Conservation (phyloP, 805 yeast species). For the Candida yuanshanica region DNA sequence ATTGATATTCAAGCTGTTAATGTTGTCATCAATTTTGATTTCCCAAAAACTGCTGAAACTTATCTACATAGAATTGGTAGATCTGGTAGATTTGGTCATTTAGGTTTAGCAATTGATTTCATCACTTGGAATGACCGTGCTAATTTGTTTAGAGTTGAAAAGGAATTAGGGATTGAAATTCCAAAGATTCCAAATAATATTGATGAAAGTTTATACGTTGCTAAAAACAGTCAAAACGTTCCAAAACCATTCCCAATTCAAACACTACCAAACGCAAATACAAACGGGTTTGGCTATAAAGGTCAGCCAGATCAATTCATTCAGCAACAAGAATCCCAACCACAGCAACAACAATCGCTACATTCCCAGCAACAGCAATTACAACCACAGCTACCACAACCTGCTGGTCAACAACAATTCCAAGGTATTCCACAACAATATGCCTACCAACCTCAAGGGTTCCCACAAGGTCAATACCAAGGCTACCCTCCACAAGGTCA, state of each 20-base stretch:
- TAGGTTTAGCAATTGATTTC: constrained; percentile 94
- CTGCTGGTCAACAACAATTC: constrained; percentile 16
- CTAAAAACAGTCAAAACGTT: constrained; percentile 63
- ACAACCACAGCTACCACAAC: constrained; percentile 20
- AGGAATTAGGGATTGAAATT: constrained; percentile 95
- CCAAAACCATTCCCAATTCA: constrained; percentile 89
- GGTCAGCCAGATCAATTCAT: constrained; percentile 34
- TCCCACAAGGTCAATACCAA: constrained; percentile 11
- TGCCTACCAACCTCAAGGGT: constrained; percentile 13
- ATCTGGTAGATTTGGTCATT: constrained; percentile 97
- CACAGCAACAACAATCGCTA: constrained; percentile 8
- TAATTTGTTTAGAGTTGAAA: constrained; percentile 90
- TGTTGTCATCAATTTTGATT: constrained; percentile 95
- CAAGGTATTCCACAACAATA: constrained; percentile 20
- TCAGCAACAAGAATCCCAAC: constrained; percentile 22
- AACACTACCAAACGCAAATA: constrained; percentile 38
- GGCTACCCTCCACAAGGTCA: constrained; percentile 15
- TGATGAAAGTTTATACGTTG: constrained; percentile 84
- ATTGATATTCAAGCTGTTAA: constrained; percentile 98
- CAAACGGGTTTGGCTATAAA: constrained; percentile 36
- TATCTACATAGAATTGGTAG: constrained; percentile 98
- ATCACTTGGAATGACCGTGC: constrained; percentile 96
- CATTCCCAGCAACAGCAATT: constrained; percentile 14
- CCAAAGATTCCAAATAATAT: constrained; percentile 94
- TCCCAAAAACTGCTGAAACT: constrained; percentile 97